A percentile compares a stretch with the other conserved stretches of the same genome.
phyloP scores from a whole-genome alignment of 108 stramenopile genomes.

The Nitzschia sp. region DNA sequence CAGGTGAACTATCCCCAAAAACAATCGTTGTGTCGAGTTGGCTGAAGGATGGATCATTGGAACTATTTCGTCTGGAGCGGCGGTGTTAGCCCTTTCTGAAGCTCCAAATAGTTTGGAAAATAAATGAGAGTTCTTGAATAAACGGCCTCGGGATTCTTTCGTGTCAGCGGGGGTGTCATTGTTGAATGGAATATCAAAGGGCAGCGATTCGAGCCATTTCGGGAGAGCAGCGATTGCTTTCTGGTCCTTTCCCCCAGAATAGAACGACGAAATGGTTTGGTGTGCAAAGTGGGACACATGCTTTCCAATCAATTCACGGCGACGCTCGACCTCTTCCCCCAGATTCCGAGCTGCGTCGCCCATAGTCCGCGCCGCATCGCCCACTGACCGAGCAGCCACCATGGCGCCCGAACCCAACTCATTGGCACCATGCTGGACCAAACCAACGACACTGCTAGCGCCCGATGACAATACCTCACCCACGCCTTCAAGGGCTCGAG shows the following conservation, averaged over 20 bases:
- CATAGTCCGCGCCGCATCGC: no score
- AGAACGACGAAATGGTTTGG: constrained; percentile 21
- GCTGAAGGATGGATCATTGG: constrained; percentile 61
- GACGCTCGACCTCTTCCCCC: constrained; percentile 43
- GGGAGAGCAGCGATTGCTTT: not conserved
- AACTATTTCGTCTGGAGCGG: constrained; percentile 73
- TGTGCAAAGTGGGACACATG: constrained; percentile 35
- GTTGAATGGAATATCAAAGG: constrained; percentile 10
- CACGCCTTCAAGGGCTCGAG: constrained; percentile 35
- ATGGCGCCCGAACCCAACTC: constrained; percentile 23
- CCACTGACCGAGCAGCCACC: constrained; percentile 26
- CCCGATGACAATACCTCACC: constrained; percentile 30
- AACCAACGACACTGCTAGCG: constrained; percentile 25
- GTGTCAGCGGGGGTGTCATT: constrained; percentile 6
- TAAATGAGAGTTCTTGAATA: not conserved
- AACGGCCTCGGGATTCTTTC: constrained; percentile 5
- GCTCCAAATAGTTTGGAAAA: constrained; percentile 21
- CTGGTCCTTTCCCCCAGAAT: constrained; percentile 3
- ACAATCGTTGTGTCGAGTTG: constrained; percentile 62
- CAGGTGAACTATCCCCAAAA: constrained; percentile 72
- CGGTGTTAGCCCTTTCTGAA: constrained; percentile 27
- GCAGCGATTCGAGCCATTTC: constrained; percentile 12
- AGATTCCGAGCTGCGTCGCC: constrained; percentile 39
- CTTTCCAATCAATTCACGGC: constrained; percentile 30
- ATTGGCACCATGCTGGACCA: constrained; percentile 28